A percentile compares a stretch with the other conserved stretches of the same genome.
phyloP scores from a whole-genome alignment of 139 green algal species.

The Chara braunii region DNA sequence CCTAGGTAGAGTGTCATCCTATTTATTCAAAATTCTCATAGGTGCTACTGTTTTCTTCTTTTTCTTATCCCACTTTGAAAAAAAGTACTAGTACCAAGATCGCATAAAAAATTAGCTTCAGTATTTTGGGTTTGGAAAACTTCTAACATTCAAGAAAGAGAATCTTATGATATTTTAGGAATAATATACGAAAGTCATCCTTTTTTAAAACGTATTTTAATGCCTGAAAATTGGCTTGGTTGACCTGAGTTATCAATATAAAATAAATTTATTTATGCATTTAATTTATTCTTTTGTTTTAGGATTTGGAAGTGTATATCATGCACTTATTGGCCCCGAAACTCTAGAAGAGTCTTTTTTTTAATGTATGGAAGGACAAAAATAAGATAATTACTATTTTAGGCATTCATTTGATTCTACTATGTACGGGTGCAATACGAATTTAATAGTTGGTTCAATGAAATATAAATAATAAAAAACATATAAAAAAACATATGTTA shows the following conservation, averaged over 20 bases:
- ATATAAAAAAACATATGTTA: background rate
- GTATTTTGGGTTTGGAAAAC: constrained; percentile 39
- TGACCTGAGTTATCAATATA: constrained; percentile 6
- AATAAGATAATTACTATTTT: background rate
- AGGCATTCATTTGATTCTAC: background rate
- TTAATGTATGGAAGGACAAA: background rate
- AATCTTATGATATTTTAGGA: constrained; percentile 39
- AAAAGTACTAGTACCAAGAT: constrained; percentile 34
- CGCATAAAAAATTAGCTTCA: constrained; percentile 19
- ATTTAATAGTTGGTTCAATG: too few species aligned
- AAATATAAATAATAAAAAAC: background rate
- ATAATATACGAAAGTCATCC: constrained; percentile 36
- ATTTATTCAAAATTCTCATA: too few species aligned
- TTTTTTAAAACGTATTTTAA: constrained; percentile 34
- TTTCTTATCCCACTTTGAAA: too few species aligned
- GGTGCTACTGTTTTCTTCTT: too few species aligned
- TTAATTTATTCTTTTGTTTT: background rate
- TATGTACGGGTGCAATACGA: too few species aligned
- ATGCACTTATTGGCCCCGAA: background rate
- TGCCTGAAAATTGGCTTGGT: constrained; percentile 28
- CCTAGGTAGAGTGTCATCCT: too few species aligned
- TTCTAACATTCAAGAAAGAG: constrained; percentile 39
- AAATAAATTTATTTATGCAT: constrained; percentile 1
- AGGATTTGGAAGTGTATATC: background rate
- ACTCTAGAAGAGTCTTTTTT: background rate